phyloP scores from a whole-genome alignment of 2,329 filamentous ascomycete genomes.

The Podosphaera leucotricha region DNA sequence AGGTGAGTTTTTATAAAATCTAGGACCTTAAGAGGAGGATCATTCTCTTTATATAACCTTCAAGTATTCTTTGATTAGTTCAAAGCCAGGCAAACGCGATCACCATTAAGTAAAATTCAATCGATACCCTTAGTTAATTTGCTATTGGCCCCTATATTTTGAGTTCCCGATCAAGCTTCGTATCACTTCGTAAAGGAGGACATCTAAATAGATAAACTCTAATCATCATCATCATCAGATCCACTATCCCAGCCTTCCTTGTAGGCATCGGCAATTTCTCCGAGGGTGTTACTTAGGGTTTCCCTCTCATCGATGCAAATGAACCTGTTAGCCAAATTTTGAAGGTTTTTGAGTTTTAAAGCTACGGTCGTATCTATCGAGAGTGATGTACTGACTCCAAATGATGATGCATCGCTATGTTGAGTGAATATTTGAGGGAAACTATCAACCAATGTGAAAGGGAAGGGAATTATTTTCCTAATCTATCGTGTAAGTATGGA shows the following conservation, averaged over 20 bases:
- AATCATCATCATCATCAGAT: slow-evolving; percentile 50
- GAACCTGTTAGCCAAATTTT: slow-evolving; percentile 36
- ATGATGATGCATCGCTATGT: slow-evolving; percentile 15
- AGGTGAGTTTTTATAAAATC: no score
- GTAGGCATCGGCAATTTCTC: slow-evolving; percentile 69
- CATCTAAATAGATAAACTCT: no score
- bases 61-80: no score
- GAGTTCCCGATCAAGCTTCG: no score
- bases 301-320: slow-evolving; percentile 63
- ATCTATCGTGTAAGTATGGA: background rate
- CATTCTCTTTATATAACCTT: no score
- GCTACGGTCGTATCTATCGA: slow-evolving; percentile 56
- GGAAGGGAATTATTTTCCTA: slow-evolving; percentile 23
- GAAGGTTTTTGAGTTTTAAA: slow-evolving; percentile 39
- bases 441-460: slow-evolving; percentile 61
- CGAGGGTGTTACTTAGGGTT: slow-evolving; percentile 54
- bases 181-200: no score
- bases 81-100: no score
- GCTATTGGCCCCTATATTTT: no score
- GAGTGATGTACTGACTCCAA: slow-evolving; percentile 34
- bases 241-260: slow-evolving; percentile 70
- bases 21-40: no score
- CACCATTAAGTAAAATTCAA: no score
- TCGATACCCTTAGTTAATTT: no score
- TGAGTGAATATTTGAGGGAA: slow-evolving; percentile 51